Base-by-base conservation (phyloP, 306 rosid genomes). In the Cicer arietinum region DNA sequence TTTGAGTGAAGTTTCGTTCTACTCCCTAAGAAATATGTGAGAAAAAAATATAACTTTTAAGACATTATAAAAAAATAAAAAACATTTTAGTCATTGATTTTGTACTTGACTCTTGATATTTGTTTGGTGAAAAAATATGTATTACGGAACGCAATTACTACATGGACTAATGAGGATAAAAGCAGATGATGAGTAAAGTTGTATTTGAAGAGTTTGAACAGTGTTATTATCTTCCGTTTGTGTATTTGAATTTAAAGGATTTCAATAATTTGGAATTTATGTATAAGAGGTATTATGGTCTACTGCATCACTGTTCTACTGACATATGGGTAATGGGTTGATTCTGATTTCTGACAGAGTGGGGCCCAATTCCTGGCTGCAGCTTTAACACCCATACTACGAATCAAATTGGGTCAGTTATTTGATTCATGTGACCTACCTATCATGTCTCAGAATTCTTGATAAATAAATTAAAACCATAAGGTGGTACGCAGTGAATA, bases 281-380 rank as follows among this genome's bases (percentile, higher is more conserved):
- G 13, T 45, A 18, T 73, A 8, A n/a, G 39, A 73, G 65, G 70
- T 67, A 47, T 37, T 59, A 45, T 74, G 83, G 76, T 74, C 63
- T 75, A 48, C 16, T 66, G 63, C 41, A 39, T 22, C 68, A 40
- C 48, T 37, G 22, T 80, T 70, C 47, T 22, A 8, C 65, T 80
- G 71, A 80, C 76, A 67, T 20, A 56, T 45, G 63, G 51, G 69
- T 56, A 45, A 66, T 65, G 62, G 51, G 69, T 56, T 45, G 42
- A 73, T 10, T 0, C 16, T 73, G 74, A 68, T 69, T 10, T 0
- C 16, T 73, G 74, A 68, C 75, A 65, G 35, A 16, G 71, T 47
- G 74, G 79, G 76, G 75, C 62, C 37, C 37, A 79, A 42, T 51
- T 18, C 71, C 13, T 65, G 12, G 63, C 42, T 72, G 62, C 83